Evolutionary conservation across 2,329 filamentous ascomycete genomes (phyloP).

Genomic region (Colletotrichum sojae): DNA sequence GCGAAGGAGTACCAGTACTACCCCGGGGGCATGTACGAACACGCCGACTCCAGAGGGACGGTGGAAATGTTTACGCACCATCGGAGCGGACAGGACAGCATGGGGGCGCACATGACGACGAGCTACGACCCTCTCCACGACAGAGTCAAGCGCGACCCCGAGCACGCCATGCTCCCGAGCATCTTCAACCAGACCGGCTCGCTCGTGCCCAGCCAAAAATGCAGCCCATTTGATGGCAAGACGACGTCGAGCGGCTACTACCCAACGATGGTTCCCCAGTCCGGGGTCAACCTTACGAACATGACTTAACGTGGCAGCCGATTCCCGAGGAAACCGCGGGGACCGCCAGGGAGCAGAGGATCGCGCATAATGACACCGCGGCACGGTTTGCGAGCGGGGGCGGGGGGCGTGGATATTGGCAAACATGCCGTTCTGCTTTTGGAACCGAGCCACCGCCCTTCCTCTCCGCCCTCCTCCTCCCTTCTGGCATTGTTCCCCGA

Average conservation of each 20-base stretch:
- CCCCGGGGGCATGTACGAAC: conserved; percentile 65
- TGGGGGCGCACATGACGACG: conserved; percentile 50
- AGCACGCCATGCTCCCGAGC: conserved; percentile 60
- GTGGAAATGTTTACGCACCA: conserved; percentile 66
- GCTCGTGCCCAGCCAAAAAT: conserved; percentile 55
- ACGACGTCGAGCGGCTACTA: conserved; percentile 67
- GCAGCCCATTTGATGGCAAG: conserved; percentile 69
- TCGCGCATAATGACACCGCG: background rate
- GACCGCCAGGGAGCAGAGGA: too few relatives aligned
- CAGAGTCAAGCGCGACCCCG: conserved; percentile 64
- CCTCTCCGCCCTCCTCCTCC: background rate
- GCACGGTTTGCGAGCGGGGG: background rate
- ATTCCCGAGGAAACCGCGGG: background rate
- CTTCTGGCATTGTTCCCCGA: background rate
- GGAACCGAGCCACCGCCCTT: background rate
- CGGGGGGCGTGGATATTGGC: background rate
- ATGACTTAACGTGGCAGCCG: conserved; percentile 38
- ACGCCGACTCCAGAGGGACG: conserved; percentile 51
- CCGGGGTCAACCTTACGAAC: conserved; percentile 61
- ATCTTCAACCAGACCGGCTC: conserved; percentile 59
- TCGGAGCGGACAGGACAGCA: conserved; percentile 51
- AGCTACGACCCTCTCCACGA: conserved; percentile 48
- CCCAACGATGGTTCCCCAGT: conserved; percentile 63
- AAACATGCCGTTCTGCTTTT: conserved; percentile 5
- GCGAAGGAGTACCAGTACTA: conserved; percentile 70